Evolutionary conservation across 2,329 filamentous ascomycete species (phyloP), one percentile per base, ranked within the genome.

Genomic region (Sordariomycetes sp.): DNA sequence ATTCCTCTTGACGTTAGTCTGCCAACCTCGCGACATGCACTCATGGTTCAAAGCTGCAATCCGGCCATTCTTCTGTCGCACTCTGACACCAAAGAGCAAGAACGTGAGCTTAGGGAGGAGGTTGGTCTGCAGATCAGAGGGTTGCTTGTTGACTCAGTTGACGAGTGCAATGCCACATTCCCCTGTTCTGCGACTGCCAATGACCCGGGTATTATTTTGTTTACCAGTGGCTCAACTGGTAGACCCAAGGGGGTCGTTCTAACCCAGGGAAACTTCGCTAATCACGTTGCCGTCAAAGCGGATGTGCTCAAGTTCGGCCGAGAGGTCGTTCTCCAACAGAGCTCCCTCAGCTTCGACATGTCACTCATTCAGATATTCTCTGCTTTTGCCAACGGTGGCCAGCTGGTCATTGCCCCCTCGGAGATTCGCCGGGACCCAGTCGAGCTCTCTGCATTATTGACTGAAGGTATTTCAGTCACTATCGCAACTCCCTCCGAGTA

Each of bases 261-360:
- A 8, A 24, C 21, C 21, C 8, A 24, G 8, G 21, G 8, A 8
- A 24, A 24, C 21, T 8, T 24, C n/a, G 21, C 21, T n/a, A 24
- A 8, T 24, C 8, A 8, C 21, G n/a, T 24, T n/a, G 21, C 8
- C n/a, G 21, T n/a, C 21, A 8, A 8, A 8, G 21, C 8, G 21
- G n/a, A n/a, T 8, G 21, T n/a, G 21, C 21, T n/a, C n/a, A n/a
- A 24, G 8, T 24, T 24, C 8, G 21, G 21, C n/a, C 21, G 21
- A 24, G 21, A 24, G 21, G n/a, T 24, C n/a, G 21, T 24, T 8
- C n/a, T 24, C 8, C 21, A 24, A 24, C 21, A 24, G 21, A 24
- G 21, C n/a, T 8, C 8, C 21, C 21, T 8, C 8, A n/a, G 21
- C n/a, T 64, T 64, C 44, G 59, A 64, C 33, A 38, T 59, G 32